Evolutionary conservation across 2,329 filamentous ascomycete species (phyloP).

Genomic region (Grosmannia huntii): DNA sequence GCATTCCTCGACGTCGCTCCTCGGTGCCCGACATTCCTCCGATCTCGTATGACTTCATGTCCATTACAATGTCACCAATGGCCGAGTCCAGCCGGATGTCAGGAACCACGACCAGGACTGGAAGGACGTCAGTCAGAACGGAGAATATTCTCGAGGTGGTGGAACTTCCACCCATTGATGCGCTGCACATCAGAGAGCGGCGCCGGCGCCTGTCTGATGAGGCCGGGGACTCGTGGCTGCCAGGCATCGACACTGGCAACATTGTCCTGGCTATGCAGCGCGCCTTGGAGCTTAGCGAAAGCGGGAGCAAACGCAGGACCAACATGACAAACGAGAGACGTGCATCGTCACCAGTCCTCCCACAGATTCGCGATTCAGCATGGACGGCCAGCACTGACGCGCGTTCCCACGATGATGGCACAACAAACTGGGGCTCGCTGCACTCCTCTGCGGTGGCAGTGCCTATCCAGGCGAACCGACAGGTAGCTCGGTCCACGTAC

Average conservation of each 20-base stretch:
- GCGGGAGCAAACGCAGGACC: constrained; percentile 12
- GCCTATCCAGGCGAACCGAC: constrained; percentile 27
- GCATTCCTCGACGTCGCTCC: constrained; percentile 16
- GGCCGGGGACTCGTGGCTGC: constrained; percentile 25
- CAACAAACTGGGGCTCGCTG: constrained; percentile 36
- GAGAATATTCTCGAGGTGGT: constrained; percentile 28
- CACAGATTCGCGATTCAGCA: constrained; percentile 22
- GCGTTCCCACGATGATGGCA: constrained; percentile 26
- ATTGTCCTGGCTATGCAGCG: background rate
- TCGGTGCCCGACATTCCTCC: constrained; percentile 32
- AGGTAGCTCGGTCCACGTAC: constrained; percentile 27
- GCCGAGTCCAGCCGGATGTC: constrained; percentile 14
- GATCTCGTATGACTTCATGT: constrained; percentile 19
- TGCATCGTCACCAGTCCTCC: constrained; percentile 38
- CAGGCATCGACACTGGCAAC: constrained; percentile 11
- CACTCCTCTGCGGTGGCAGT: constrained; percentile 34
- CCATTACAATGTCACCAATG: constrained; percentile 13
- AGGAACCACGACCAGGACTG: constrained; percentile 23
- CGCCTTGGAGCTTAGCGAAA: constrained; percentile 1
- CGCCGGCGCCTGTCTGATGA: constrained; percentile 20
- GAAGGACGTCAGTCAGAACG: constrained; percentile 24
- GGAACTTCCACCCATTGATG: constrained; percentile 13
- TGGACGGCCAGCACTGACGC: constrained; percentile 22
- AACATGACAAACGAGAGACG: constrained; percentile 21
- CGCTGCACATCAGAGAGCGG: background rate